Percentiles rank a stretch among this genome's conserved stretches.
phyloP scores from a whole-genome alignment of 371 early-diverging fungal genomes.

The Mortierella sp. region DNA sequence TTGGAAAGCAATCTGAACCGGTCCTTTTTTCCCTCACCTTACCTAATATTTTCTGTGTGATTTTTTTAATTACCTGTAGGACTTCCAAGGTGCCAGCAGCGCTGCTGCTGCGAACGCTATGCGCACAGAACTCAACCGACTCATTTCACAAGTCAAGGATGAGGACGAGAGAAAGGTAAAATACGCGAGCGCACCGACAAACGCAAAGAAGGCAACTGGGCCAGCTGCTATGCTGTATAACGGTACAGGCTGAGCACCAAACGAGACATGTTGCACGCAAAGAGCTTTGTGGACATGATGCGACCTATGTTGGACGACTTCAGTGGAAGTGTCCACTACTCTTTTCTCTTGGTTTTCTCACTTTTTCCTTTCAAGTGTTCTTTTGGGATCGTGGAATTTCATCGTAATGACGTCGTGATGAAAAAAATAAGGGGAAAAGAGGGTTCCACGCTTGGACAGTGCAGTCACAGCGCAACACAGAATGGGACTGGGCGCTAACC shows the following conservation, averaged over 20 bases:
- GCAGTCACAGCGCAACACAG: no score
- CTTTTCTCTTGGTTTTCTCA: not conserved
- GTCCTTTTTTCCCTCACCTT: no score
- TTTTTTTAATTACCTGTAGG: conserved; percentile 53
- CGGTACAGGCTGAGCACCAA: no score
- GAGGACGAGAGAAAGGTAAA: conserved; percentile 69
- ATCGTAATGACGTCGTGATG: conserved; percentile 6
- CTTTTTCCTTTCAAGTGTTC: not conserved
- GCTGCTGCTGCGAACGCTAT: conserved; percentile 74
- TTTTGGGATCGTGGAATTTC: not conserved
- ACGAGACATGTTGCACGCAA: no score
- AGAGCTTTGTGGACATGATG: no score
- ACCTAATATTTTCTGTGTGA: no score
- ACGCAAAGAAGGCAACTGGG: not conserved
- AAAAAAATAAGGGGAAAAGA: not conserved
- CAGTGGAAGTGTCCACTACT: no score
- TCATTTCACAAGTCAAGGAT: conserved; percentile 60
- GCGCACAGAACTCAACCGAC: conserved; percentile 66
- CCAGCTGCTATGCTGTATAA: no score
- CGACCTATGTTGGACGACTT: no score
- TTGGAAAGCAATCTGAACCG: no score
- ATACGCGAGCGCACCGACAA: not conserved
- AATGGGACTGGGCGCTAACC: no score
- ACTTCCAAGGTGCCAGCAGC: conserved; percentile 72
- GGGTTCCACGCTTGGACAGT: no score